phyloP scores from a whole-genome alignment of 2,329 filamentous ascomycete genomes.

The Talaromyces sp. region DNA sequence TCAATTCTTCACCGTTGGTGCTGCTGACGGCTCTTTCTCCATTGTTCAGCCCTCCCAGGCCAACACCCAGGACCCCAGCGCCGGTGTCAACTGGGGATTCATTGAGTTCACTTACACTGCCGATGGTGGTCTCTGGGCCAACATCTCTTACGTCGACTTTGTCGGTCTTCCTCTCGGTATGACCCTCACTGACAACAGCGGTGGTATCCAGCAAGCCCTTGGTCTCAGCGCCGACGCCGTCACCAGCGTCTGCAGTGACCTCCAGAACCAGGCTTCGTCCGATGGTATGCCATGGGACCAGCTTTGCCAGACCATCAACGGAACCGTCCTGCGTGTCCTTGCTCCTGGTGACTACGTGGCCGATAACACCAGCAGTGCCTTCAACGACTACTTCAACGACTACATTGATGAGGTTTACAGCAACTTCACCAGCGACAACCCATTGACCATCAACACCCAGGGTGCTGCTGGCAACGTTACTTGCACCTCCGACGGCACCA shows the following conservation, averaged over 20 bases:
- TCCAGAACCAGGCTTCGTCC: slow-evolving; percentile 40
- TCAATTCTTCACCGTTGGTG: slow-evolving; percentile 38
- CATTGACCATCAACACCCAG: slow-evolving; percentile 52
- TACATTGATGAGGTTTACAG: slow-evolving; percentile 51
- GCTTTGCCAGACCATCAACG: slow-evolving; percentile 41
- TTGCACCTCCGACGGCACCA: slow-evolving; percentile 38
- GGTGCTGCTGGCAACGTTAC: slow-evolving; percentile 45
- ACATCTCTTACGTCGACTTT: slow-evolving; percentile 50
- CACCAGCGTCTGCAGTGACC: slow-evolving; percentile 38
- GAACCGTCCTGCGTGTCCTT: slow-evolving; percentile 45
- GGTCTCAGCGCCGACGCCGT: slow-evolving; percentile 48
- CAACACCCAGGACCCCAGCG: slow-evolving; percentile 41
- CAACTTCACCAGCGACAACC: slow-evolving; percentile 39
- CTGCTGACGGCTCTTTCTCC: slow-evolving; percentile 21
- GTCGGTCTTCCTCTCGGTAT: slow-evolving; percentile 50
- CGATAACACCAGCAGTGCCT: slow-evolving; percentile 42
- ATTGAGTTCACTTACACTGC: slow-evolving; percentile 45
- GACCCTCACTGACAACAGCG: slow-evolving; percentile 44
- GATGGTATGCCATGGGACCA: slow-evolving; percentile 51
- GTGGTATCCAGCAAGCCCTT: slow-evolving; percentile 44
- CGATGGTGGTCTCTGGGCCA: slow-evolving; percentile 38
- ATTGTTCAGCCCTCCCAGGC: slow-evolving; percentile 48
- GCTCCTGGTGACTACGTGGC: slow-evolving; percentile 50
- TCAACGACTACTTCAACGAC: slow-evolving; percentile 46
- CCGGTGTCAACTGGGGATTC: slow-evolving; percentile 46